A percentile compares a stretch with the other conserved stretches of the same genome.
phyloP scores from a whole-genome alignment of 805 yeast species.

The Pichia cephalocereana region DNA sequence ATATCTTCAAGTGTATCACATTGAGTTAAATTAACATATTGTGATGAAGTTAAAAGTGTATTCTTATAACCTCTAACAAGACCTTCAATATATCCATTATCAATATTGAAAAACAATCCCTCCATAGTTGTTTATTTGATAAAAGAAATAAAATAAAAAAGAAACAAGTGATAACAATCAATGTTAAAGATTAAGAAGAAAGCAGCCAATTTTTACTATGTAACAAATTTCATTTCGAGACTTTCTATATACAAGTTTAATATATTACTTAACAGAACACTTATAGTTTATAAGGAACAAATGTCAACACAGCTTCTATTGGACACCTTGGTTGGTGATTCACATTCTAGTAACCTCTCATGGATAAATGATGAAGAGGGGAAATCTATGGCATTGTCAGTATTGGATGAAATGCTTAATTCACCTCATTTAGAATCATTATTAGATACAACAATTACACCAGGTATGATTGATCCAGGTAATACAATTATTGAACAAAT shows the following conservation, averaged over 20 bases:
- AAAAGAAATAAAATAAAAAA: background rate
- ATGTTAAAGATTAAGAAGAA: background rate
- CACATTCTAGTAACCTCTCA: slow-evolving; percentile 19
- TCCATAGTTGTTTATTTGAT: slow-evolving; percentile 47
- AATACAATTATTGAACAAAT: slow-evolving; percentile 40
- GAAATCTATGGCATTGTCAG: slow-evolving; percentile 28
- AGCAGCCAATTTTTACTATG: background rate
- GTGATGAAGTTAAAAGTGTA: slow-evolving; percentile 67
- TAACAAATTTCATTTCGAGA: background rate
- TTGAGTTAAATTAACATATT: slow-evolving; percentile 87
- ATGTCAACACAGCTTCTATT: slow-evolving; percentile 23
- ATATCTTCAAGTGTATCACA: slow-evolving; percentile 93
- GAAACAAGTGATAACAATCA: background rate
- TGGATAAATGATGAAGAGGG: slow-evolving; percentile 21
- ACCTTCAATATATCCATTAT: slow-evolving; percentile 87
- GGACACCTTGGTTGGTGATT: slow-evolving; percentile 26
- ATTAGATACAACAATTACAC: slow-evolving; percentile 18
- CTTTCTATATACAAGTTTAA: no score
- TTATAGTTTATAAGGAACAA: background rate
- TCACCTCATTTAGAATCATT: slow-evolving; percentile 34
- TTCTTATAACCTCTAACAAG: slow-evolving; percentile 90
- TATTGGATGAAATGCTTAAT: slow-evolving; percentile 30
- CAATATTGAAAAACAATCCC: slow-evolving; percentile 85
- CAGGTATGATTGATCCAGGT: slow-evolving; percentile 1
- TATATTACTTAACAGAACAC: no score